Conservation (phyloP, 2,329 filamentous ascomycete species). For the Phialophora verrucosa region DNA sequence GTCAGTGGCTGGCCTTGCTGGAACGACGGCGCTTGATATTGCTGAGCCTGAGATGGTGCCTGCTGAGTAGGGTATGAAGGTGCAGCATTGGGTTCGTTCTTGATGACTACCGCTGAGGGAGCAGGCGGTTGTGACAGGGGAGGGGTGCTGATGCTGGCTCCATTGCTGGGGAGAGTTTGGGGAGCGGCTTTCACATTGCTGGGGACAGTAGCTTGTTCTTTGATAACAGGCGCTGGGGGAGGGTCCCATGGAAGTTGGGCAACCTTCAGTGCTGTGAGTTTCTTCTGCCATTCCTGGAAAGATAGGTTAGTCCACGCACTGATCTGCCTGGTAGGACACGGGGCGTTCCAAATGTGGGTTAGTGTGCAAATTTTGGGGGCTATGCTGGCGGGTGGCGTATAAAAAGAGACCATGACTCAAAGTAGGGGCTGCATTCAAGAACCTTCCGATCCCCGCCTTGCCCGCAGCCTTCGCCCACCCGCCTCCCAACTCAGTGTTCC, state of each 20-base stretch:
- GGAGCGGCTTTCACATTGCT: slow-evolving; percentile 44
- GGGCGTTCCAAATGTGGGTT: slow-evolving; percentile 26
- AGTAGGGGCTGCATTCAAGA: slow-evolving; percentile 35
- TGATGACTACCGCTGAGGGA: slow-evolving; percentile 32
- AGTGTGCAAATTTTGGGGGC: slow-evolving; percentile 19
- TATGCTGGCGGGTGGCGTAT: slow-evolving; percentile 34
- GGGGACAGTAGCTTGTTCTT: slow-evolving; percentile 47
- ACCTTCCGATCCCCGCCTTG: slow-evolving; percentile 36
- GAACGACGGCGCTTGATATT: slow-evolving; percentile 43
- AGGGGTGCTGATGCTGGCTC: slow-evolving; percentile 41
- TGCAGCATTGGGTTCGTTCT: slow-evolving; percentile 30
- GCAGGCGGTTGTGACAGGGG: slow-evolving; percentile 45
- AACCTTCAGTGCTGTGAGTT: slow-evolving; percentile 81
- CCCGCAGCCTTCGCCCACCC: slow-evolving; percentile 26
- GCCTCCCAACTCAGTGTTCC: slow-evolving; percentile 16
- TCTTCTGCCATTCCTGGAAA: slow-evolving; percentile 86
- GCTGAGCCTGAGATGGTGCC: slow-evolving; percentile 23
- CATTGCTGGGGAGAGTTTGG: slow-evolving; percentile 38
- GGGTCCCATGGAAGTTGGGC: slow-evolving; percentile 97
- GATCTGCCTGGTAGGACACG: slow-evolving; percentile 4
- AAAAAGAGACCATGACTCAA: slow-evolving; percentile 39
- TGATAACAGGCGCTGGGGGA: slow-evolving; percentile 67
- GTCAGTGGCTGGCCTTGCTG: slow-evolving; percentile 40
- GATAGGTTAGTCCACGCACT: background rate
- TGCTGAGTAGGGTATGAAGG: slow-evolving; percentile 33